phyloP scores from a whole-genome alignment of 1,284 basidiomycete genomes.

The Papiliotrema laurentii region DNA sequence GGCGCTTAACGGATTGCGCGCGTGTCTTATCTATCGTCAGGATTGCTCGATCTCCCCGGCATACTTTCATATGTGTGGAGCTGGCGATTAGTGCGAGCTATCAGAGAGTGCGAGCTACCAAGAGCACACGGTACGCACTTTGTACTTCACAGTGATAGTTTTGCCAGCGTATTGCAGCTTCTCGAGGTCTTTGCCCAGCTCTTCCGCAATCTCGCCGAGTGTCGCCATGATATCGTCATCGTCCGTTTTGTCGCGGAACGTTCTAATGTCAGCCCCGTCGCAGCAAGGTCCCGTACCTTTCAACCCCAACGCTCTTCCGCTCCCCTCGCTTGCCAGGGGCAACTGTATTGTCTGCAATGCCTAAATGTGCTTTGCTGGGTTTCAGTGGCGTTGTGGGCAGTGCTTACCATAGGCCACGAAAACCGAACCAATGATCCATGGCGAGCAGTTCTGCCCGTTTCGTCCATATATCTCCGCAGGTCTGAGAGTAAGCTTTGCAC shows the following conservation, averaged over 20 bases:
- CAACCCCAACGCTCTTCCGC: conserved; percentile 82
- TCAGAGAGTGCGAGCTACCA: not conserved
- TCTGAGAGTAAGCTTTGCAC: conserved; percentile 51
- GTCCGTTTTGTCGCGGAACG: conserved; percentile 65
- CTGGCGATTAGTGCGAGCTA: conserved; percentile 22
- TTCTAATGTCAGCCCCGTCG: conserved; percentile 52
- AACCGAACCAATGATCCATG: conserved; percentile 79
- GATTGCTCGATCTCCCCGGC: not conserved
- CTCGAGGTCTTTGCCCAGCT: conserved; percentile 72
- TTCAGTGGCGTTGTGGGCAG: conserved; percentile 20
- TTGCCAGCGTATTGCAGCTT: conserved; percentile 49
- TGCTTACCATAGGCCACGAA: conserved; percentile 60
- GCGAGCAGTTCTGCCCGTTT: conserved; percentile 67
- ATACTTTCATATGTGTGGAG: conserved; percentile 45
- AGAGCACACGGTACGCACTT: conserved; percentile 23
- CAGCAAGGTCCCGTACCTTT: conserved; percentile 58
- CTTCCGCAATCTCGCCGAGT: conserved; percentile 70
- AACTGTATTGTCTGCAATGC: conserved; percentile 77
- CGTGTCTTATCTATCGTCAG: conserved; percentile 65
- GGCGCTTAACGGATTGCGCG: conserved; percentile 69
- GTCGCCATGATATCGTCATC: conserved; percentile 65
- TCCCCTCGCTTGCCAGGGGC: conserved; percentile 69
- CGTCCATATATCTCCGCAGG: conserved; percentile 76
- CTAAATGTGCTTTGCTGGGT: conserved; percentile 61
- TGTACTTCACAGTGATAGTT: conserved; percentile 48